A percentile compares a stretch with the other conserved stretches of the same genome.
Conservation (phyloP, 225 moss, liverwort and hornwort species). For the Climacium dendroides region DNA sequence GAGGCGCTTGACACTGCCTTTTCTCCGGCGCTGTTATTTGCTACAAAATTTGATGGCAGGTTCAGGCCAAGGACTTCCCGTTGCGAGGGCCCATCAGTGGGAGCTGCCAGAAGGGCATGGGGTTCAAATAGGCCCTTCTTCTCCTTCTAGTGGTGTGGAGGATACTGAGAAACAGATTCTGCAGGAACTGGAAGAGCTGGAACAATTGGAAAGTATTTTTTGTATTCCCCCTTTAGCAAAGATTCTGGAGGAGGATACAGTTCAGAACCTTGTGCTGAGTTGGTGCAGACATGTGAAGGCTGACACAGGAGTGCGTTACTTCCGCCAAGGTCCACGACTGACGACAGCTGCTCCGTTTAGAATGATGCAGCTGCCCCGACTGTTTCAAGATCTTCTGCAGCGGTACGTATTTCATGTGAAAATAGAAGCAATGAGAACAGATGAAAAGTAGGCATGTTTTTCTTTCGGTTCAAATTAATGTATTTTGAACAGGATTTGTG, state of each 20-base stretch:
- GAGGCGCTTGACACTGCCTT: constrained; percentile 74
- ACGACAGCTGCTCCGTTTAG: constrained; percentile 73
- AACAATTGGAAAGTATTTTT: constrained; percentile 61
- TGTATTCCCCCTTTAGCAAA: constrained; percentile 54
- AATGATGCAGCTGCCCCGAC: constrained; percentile 83
- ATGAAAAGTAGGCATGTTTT: neutral
- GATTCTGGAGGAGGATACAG: constrained; percentile 44
- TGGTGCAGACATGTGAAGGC: constrained; percentile 80
- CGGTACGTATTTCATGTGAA: constrained; percentile 33
- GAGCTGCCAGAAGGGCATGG: constrained; percentile 63
- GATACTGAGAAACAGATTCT: constrained; percentile 34
- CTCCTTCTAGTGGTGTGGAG: constrained; percentile 14
- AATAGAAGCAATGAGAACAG: neutral
- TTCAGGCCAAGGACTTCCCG: constrained; percentile 61
- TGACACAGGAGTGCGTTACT: constrained; percentile 44
- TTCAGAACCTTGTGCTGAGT: constrained; percentile 46
- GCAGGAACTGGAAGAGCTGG: constrained; percentile 71
- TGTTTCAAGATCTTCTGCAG: constrained; percentile 90
- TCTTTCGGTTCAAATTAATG: neutral
- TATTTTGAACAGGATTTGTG: neutral
- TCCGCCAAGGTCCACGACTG: constrained; percentile 57
- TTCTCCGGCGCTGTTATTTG: constrained; percentile 75
- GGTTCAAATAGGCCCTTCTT: constrained; percentile 1
- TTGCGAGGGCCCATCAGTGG: constrained; percentile 82
- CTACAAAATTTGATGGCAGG: constrained; percentile 63